These are phyloP conservation scores for Fusarium sp. DNA, from an alignment of 2,329 filamentous ascomycete genomes.

Conservation along the genomic window DNA sequence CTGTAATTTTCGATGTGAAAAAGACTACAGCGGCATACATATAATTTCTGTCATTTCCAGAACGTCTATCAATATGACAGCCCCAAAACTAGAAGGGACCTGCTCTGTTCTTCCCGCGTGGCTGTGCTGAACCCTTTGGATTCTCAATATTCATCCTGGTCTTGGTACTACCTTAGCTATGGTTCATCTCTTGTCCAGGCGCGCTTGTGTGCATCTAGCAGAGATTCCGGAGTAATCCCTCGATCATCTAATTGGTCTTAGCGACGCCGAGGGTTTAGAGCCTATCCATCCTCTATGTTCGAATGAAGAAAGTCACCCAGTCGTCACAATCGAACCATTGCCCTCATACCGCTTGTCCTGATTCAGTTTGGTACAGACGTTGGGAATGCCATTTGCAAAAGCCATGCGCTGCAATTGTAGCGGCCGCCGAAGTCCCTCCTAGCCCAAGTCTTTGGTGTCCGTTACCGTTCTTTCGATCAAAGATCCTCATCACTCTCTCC, in stretches of 20 bases:
- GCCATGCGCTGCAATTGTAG: constrained; percentile 31
- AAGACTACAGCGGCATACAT: background rate
- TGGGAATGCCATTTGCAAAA: constrained; percentile 34
- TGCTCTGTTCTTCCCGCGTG: constrained; percentile 23
- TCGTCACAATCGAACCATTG: constrained; percentile 42
- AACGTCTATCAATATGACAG: constrained; percentile 7
- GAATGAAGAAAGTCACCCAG: constrained; percentile 11
- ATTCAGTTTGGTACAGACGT: constrained; percentile 32
- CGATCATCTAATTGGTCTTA: constrained; percentile 13
- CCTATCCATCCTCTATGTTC: constrained; percentile 10
- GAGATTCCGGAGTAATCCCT: constrained; percentile 10
- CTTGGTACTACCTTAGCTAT: constrained; percentile 9
- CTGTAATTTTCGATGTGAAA: background rate
- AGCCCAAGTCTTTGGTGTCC: constrained; percentile 7
- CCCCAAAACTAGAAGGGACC: constrained; percentile 14
- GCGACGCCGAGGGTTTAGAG: constrained; percentile 5
- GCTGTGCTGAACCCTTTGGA: constrained; percentile 28
- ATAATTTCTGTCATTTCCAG: constrained; percentile 1
- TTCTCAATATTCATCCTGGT: constrained; percentile 10
- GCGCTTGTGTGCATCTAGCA: background rate
- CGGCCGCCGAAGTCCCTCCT: constrained; percentile 33
- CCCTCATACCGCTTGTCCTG: constrained; percentile 27
- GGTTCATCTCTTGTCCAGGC: background rate
- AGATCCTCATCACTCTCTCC: constrained; percentile 32
- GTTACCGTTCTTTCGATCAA: constrained; percentile 15